Conservation (phyloP, 306 rosid genomes). For the Sindora glabra region DNA sequence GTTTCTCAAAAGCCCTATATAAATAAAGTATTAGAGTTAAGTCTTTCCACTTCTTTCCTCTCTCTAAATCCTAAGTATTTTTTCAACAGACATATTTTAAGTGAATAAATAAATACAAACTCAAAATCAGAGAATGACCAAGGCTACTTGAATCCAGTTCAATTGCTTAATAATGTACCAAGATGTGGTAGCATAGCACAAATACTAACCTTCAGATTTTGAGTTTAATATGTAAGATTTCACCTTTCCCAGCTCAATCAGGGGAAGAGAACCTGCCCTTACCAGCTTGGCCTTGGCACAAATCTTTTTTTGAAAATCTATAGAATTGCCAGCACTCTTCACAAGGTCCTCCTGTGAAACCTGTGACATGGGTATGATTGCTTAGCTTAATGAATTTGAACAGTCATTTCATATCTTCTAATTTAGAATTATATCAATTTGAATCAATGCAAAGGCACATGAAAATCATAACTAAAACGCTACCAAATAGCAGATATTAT, state of each 20-base stretch:
- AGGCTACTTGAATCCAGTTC: background rate
- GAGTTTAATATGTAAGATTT: slow-evolving; percentile 57
- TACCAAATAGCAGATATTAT: background rate
- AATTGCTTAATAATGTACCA: background rate
- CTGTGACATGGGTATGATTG: slow-evolving; percentile 32
- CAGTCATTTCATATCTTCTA: slow-evolving; percentile 5
- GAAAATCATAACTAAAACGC: background rate
- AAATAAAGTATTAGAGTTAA: too few species aligned
- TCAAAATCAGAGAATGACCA: slow-evolving; percentile 3
- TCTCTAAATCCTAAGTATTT: too few species aligned
- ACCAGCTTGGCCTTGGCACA: slow-evolving; percentile 62
- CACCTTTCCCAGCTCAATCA: slow-evolving; percentile 66
- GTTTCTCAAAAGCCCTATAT: too few species aligned
- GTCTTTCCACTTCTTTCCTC: too few species aligned
- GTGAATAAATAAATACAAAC: background rate
- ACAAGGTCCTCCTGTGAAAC: slow-evolving; percentile 48
- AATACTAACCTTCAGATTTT: slow-evolving; percentile 42
- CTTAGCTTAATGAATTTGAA: slow-evolving; percentile 1
- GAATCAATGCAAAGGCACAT: background rate
- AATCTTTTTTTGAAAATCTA: slow-evolving; percentile 52
- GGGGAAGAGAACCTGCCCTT: slow-evolving; percentile 52
- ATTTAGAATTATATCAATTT: background rate
- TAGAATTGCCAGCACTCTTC: slow-evolving; percentile 22
- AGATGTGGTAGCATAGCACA: background rate
- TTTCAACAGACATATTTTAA: background rate